These are phyloP conservation scores for Daldinia concentrica DNA, from an alignment of 495 filamentous ascomycete species.

Conservation along the genomic window DNA sequence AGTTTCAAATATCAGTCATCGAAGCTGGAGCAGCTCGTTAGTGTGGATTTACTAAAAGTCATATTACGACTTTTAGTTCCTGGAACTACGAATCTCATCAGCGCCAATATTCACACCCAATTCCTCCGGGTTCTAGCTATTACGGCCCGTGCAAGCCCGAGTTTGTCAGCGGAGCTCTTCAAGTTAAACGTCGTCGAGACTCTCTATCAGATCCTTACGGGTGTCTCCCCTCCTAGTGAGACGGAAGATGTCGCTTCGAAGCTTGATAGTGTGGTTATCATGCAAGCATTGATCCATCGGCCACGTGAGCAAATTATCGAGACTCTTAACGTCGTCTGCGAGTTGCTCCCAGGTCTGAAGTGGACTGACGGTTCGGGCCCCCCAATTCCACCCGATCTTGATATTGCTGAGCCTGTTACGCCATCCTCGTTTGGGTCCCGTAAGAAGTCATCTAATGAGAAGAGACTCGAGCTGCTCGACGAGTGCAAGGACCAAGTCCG, in stretches of 20 bases:
- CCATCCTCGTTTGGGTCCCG: slow-evolving; percentile 48
- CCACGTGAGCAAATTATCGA: slow-evolving; percentile 97
- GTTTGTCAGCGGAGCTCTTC: slow-evolving; percentile 86
- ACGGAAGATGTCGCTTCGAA: slow-evolving; percentile 84
- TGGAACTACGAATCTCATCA: slow-evolving; percentile 94
- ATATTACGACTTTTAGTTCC: slow-evolving; percentile 91
- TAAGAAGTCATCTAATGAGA: slow-evolving; percentile 75
- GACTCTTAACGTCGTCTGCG: slow-evolving; percentile 97
- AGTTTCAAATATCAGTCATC: slow-evolving; percentile 89
- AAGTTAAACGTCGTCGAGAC: slow-evolving; percentile 99
- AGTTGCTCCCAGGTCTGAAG: slow-evolving; percentile 80
- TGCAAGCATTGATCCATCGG: slow-evolving; percentile 97
- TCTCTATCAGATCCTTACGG: slow-evolving; percentile 96
- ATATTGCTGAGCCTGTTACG: slow-evolving; percentile 48
- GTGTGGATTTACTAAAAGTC: slow-evolving; percentile 82
- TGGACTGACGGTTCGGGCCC: slow-evolving; percentile 55
- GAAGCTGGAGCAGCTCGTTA: slow-evolving; percentile 92
- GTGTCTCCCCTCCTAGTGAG: slow-evolving; percentile 87
- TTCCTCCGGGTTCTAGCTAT: slow-evolving; percentile 92
- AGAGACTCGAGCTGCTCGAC: slow-evolving; percentile 77
- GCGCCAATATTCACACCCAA: slow-evolving; percentile 94
- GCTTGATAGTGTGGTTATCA: slow-evolving; percentile 96
- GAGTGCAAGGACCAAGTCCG: slow-evolving; percentile 85
- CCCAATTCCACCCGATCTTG: slow-evolving; percentile 31
- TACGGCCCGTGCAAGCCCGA: slow-evolving; percentile 85